Evolutionary conservation across 768 basidiomycete species (phyloP).

Genomic region (Tricholoma matsutake): DNA sequence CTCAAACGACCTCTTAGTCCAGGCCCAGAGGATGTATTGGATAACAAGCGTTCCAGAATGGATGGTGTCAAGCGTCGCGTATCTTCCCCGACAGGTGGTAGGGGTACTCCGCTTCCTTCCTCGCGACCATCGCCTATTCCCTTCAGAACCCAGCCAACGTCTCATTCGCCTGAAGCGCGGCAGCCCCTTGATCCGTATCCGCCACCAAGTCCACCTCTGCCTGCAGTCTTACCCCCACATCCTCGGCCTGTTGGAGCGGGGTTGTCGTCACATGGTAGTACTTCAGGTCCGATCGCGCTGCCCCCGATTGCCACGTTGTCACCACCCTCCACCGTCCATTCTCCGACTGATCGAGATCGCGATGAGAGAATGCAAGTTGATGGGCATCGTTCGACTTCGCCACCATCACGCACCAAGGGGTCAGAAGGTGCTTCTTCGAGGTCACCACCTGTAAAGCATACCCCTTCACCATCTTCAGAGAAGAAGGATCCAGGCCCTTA

Average conservation of each 20-base stretch:
- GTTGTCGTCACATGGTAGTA: slow-evolving; percentile 36
- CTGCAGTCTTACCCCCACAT: slow-evolving; percentile 67
- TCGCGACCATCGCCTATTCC: slow-evolving; percentile 70
- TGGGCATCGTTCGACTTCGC: slow-evolving; percentile 46
- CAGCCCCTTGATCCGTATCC: slow-evolving; percentile 45
- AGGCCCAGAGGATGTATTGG: slow-evolving; percentile 51
- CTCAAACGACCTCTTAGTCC: slow-evolving; percentile 74
- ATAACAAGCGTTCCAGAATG: slow-evolving; percentile 61
- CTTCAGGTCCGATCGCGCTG: slow-evolving; percentile 46
- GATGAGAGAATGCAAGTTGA: slow-evolving; percentile 58
- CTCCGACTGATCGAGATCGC: slow-evolving; percentile 44
- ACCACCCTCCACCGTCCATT: slow-evolving; percentile 54
- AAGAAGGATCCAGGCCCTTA: slow-evolving; percentile 30
- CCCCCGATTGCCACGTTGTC: slow-evolving; percentile 72
- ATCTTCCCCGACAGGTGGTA: slow-evolving; percentile 47
- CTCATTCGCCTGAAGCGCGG: slow-evolving; percentile 68
- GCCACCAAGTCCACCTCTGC: slow-evolving; percentile 52
- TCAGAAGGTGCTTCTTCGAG: slow-evolving; percentile 47
- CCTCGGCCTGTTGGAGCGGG: slow-evolving; percentile 67
- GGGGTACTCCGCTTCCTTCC: slow-evolving; percentile 55
- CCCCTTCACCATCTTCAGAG: slow-evolving; percentile 53
- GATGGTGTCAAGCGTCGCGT: slow-evolving; percentile 50
- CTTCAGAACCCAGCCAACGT: slow-evolving; percentile 66
- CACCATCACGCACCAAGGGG: slow-evolving; percentile 51
- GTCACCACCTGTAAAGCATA: slow-evolving; percentile 49